A percentile compares a stretch with the other conserved stretches of the same genome.
phyloP scores from a whole-genome alignment of 2,329 filamentous ascomycete species.

The Endoconidiophora polonica region DNA sequence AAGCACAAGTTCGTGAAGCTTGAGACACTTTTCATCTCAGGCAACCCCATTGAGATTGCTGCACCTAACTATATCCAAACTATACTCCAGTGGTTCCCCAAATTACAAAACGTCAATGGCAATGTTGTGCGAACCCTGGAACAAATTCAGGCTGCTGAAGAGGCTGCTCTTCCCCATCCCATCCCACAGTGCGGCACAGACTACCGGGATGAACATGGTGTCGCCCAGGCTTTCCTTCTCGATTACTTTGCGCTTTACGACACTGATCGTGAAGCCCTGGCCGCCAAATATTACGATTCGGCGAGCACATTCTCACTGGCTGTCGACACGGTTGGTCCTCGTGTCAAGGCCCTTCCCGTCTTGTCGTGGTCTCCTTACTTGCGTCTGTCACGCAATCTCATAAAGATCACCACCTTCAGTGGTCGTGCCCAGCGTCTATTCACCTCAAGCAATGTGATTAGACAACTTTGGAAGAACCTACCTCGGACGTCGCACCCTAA shows the following conservation, averaged over 20 bases:
- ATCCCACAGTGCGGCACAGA: conserved; percentile 47
- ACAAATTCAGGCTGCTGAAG: conserved; percentile 41
- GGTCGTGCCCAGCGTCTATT: conserved; percentile 49
- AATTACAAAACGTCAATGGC: conserved; percentile 60
- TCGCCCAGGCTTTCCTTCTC: conserved; percentile 60
- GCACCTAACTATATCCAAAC: conserved; percentile 47
- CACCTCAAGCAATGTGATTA: conserved; percentile 47
- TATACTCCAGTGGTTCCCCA: conserved; percentile 68
- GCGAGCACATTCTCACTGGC: conserved; percentile 59
- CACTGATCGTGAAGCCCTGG: conserved; percentile 45
- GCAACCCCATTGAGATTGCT: conserved; percentile 53
- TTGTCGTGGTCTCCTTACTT: conserved; percentile 60
- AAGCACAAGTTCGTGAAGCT: conserved; percentile 61
- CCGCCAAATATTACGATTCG: conserved; percentile 56
- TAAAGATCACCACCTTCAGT: conserved; percentile 44
- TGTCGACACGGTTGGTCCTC: conserved; percentile 45
- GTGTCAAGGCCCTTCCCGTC: conserved; percentile 26
- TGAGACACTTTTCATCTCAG: conserved; percentile 62
- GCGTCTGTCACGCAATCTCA: conserved; percentile 61
- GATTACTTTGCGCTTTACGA: conserved; percentile 64
- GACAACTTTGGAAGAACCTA: conserved; percentile 50
- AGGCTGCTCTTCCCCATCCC: conserved; percentile 35
- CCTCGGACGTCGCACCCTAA: conserved; percentile 61
- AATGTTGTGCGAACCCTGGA: conserved; percentile 56
- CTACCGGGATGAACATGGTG: conserved; percentile 56